Percentiles rank a stretch among this genome's conserved stretches.
These are phyloP conservation scores for Peronospora farinosa DNA, from an alignment of 352 stramenopile species.

Conservation along the genomic window DNA sequence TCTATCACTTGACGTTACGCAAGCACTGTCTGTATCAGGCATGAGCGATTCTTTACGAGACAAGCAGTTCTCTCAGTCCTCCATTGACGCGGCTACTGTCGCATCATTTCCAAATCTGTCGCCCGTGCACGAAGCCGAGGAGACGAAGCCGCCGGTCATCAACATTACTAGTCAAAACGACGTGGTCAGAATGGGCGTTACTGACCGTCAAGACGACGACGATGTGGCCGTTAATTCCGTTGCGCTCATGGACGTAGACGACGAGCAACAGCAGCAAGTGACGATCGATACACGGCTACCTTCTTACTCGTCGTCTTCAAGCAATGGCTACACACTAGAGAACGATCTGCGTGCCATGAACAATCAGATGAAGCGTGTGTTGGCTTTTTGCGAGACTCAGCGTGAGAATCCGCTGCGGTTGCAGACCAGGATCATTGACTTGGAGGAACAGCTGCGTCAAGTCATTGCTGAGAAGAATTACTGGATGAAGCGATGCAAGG, in stretches of 20 bases:
- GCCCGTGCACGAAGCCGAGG: conserved; percentile 23
- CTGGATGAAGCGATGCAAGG: conserved; percentile 84
- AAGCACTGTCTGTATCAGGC: neutral
- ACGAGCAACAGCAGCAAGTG: conserved; percentile 14
- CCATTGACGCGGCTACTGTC: conserved; percentile 11
- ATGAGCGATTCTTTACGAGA: conserved; percentile 23
- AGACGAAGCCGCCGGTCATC: conserved; percentile 17
- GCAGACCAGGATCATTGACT: conserved; percentile 71
- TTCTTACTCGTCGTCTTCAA: conserved; percentile 41
- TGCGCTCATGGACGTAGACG: conserved; percentile 14
- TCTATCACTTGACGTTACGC: conserved; percentile 20
- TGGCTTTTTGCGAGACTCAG: conserved; percentile 73
- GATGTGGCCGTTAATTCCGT: conserved; percentile 20
- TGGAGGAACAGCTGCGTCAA: conserved; percentile 71
- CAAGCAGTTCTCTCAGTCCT: conserved; percentile 8
- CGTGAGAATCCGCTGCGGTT: conserved; percentile 63
- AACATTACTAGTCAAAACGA: conserved; percentile 17
- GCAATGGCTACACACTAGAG: conserved; percentile 48
- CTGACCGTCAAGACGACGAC: conserved; percentile 18
- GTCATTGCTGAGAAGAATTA: conserved; percentile 85
- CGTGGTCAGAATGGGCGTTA: conserved; percentile 24
- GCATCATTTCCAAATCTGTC: conserved; percentile 21
- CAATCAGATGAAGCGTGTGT: conserved; percentile 75
- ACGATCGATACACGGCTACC: conserved; percentile 20
- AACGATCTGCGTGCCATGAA: conserved; percentile 74